Base-by-base conservation (phyloP, 2,329 filamentous ascomycete genomes). In the Beauveria sp. region DNA sequence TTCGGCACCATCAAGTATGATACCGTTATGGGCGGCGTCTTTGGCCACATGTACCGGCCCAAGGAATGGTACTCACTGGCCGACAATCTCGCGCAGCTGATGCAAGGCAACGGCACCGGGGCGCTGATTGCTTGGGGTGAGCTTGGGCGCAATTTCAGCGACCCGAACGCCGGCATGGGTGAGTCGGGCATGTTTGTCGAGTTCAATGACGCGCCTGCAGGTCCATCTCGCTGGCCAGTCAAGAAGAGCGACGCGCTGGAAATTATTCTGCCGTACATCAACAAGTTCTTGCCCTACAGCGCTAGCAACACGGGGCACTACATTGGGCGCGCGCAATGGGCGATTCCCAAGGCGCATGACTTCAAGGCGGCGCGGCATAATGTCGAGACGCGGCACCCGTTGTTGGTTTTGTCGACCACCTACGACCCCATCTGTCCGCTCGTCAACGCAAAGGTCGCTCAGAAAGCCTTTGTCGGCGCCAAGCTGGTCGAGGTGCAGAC, bases 341-440 rank as follows among this genome's bases (percentile, higher is more conserved):
- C 51, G 2, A 67, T 72, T 6, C 67, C 69, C 5, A 67, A 65
- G 22, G 71, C 71, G 2, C 72, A 74, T 50, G 54, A 59, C 18
- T 74, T 71, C 28, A 58, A 64, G 5, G 70, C 71, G 0, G 62
- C 51, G 0, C 40, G 62, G n/a, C 45, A 26, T 2, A 60, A 63
- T 3, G 67, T 88, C 48, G 56, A 65, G 42, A 75, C 71, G 1
- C 65, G 63, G 0, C 66, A 74, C 38, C 73, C 73, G n/a, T 52
- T 75, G 1, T 67, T 75, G 0, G 67, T 75, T 1, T 62, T 75
- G 8, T 70, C 70, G 1, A 74, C 68, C 0, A 69, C 68, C 0
- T 72, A 71, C 34, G 72, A 75, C 5, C 85, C 85, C 0, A 81
- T 88, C 1, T 87, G 84, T 31, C 73, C 77, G 2, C 65, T 79